Base-by-base conservation (phyloP, 2,329 filamentous ascomycete species). In the Fusarium subglutinans region DNA sequence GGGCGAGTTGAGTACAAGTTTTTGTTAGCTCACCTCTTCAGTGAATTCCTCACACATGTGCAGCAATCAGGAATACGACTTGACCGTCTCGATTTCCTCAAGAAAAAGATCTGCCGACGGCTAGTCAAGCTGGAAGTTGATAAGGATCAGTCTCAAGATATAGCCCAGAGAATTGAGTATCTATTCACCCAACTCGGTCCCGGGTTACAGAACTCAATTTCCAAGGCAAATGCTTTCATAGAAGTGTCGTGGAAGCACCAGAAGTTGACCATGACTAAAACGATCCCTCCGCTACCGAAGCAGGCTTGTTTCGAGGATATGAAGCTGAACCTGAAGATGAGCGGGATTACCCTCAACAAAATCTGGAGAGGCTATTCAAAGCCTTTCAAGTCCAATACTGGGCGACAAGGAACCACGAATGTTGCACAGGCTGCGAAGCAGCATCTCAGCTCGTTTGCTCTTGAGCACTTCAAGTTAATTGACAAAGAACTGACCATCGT, bases 1-100 rank as follows among this genome's bases (percentile, higher is more conserved):
- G 77, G 70, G 9, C 76, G 76, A 18, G 57, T 86, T 1, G 82
- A 85, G 45, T 93, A 91, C 83, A 93, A 93, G 74, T 83, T 87
- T 28, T 74, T 92, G 20, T 83, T 91, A 28, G 85, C 83, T 55
- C 66, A 84, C 15, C 57, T 90, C 2, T 75, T 91, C 5, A 79
- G 86, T 0, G 74, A 82, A 0, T 80, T 92, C 4, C 79, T 91
- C 5, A 74, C 82, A 1, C 84, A 87, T 26, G 76, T 69, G 13
- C 66, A 74, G 37, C 50, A 57, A 17, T 38, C 47, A 33, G 51
- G 37, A 6, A 51, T 68, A 4, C 54, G 56, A 5, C 58, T 77
- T 5, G 78, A 80, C 18, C 67, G 62, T 2, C 38, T 78, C 0
- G 64, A 75, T 18, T 73, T 75, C 26, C 63, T 79, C 33, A 78